Conservation (phyloP, 495 filamentous ascomycete genomes). For the Rhizodiscina lignyota region DNA sequence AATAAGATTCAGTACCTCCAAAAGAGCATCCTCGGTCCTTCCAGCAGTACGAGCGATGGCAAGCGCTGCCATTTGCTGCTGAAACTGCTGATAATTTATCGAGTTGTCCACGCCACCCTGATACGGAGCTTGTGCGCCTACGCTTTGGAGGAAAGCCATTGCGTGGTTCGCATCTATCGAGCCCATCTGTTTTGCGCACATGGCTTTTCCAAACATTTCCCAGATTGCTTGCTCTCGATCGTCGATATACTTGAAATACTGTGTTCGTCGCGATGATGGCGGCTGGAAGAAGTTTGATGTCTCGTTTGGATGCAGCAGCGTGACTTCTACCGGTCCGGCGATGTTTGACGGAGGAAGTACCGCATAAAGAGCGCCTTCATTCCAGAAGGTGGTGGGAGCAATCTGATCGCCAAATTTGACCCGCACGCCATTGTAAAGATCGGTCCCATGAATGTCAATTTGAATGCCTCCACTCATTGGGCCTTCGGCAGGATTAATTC, state of each 20-base stretch:
- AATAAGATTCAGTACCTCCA: slow-evolving; percentile 60
- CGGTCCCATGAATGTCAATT: slow-evolving; percentile 64
- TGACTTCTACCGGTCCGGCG: slow-evolving; percentile 57
- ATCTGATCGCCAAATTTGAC: slow-evolving; percentile 71
- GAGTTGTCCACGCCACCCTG: not conserved
- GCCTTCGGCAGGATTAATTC: slow-evolving; percentile 67
- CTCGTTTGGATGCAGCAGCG: too few species aligned
- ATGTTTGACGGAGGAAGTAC: slow-evolving; percentile 56
- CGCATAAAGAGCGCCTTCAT: slow-evolving; percentile 67
- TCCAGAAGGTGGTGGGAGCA: slow-evolving; percentile 73
- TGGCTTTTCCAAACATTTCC: not conserved
- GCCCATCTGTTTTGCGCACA: not conserved
- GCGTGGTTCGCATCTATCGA: not conserved
- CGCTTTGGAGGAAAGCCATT: too few species aligned
- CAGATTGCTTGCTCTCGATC: not conserved
- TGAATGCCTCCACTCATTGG: slow-evolving; percentile 70
- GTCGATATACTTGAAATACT: not conserved
- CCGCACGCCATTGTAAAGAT: slow-evolving; percentile 63
- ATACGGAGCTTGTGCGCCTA: not conserved
- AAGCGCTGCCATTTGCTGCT: slow-evolving; percentile 5
- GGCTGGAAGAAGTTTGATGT: too few species aligned
- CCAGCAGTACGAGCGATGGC: slow-evolving; percentile 26
- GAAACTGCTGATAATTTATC: too few species aligned
- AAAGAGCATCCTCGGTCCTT: slow-evolving; percentile 55
- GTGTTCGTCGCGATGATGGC: too few species aligned